These are phyloP conservation scores for Celoporthe dispersa DNA, from an alignment of 2,329 filamentous ascomycete species.

Conservation along the genomic window DNA sequence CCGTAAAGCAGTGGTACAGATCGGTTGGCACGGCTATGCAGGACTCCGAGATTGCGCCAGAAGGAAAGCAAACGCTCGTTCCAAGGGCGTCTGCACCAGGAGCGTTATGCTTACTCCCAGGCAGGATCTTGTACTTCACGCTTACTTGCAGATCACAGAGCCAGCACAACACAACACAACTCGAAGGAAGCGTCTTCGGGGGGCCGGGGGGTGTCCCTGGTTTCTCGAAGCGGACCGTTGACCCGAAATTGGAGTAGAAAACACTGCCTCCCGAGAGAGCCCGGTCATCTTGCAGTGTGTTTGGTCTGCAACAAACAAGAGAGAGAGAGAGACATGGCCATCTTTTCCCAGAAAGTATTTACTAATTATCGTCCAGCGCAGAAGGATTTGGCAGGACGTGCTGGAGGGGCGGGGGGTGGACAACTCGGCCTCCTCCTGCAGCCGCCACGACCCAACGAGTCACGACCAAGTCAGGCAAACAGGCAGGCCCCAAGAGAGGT, in stretches of 20 bases:
- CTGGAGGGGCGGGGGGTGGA: no score
- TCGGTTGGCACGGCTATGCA: not conserved
- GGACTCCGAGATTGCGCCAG: not conserved
- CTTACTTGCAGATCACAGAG: not conserved
- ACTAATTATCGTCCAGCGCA: not conserved
- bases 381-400: no score
- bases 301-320: not conserved
- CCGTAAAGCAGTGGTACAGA: not conserved
- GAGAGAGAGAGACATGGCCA: not conserved
- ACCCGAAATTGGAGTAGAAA: not conserved
- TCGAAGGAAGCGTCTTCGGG: not conserved
- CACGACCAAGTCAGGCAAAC: not conserved
- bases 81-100: not conserved
- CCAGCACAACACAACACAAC: not conserved
- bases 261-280: not conserved
- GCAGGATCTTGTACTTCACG: conserved; percentile 1
- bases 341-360: not conserved
- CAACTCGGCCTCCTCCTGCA: not conserved
- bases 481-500: not conserved
- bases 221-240: not conserved
- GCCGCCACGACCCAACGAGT: not conserved
- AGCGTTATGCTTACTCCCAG: not conserved
- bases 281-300: not conserved
- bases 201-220: not conserved
- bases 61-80: not conserved